Evolutionary conservation across 164 flowering plant species (phyloP).

Genomic region (Stephania japonica): DNA sequence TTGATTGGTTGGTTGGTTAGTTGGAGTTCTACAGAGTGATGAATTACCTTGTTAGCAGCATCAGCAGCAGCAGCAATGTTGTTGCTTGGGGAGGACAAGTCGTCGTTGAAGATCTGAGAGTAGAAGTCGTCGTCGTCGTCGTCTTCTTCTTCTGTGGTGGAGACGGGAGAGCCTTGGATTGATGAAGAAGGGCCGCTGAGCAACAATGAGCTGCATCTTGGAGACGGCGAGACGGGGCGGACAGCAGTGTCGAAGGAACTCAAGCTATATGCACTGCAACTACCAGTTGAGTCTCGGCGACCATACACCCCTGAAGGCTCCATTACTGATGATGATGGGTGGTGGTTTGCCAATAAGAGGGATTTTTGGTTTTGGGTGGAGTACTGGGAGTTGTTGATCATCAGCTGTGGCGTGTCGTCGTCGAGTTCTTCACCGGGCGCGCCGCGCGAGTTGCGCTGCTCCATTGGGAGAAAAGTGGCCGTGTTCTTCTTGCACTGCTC

Average conservation of each 20-base stretch:
- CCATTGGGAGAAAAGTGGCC: too few relatives aligned
- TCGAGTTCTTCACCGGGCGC: too few relatives aligned
- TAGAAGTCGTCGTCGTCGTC: conserved; percentile 8
- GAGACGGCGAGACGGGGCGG: conserved; percentile 19
- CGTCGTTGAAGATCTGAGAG: conserved; percentile 11
- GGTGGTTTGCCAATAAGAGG: too few relatives aligned
- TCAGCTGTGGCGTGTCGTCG: too few relatives aligned
- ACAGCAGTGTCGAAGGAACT: conserved; percentile 3
- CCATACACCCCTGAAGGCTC: too few relatives aligned
- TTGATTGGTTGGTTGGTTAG: background rate
- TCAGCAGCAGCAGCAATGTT: background rate
- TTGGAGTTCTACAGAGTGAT: background rate
- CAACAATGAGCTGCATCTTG: conserved; percentile 11
- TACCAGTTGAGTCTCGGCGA: background rate
- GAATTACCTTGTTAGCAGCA: background rate
- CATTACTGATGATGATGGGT: too few relatives aligned
- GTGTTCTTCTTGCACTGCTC: too few relatives aligned
- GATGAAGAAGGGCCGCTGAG: background rate
- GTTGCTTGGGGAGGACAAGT: conserved; percentile 10
- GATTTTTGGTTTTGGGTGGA: too few relatives aligned
- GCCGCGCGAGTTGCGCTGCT: too few relatives aligned
- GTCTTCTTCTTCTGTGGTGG: too few relatives aligned
- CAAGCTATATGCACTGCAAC: conserved; percentile 12
- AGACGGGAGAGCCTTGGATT: conserved; percentile 5
- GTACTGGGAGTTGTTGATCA: too few relatives aligned